Percentiles rank a stretch among this genome's conserved stretches.
phyloP scores from a whole-genome alignment of 2,329 filamentous ascomycete genomes.

The Leptographium radiaticola region DNA sequence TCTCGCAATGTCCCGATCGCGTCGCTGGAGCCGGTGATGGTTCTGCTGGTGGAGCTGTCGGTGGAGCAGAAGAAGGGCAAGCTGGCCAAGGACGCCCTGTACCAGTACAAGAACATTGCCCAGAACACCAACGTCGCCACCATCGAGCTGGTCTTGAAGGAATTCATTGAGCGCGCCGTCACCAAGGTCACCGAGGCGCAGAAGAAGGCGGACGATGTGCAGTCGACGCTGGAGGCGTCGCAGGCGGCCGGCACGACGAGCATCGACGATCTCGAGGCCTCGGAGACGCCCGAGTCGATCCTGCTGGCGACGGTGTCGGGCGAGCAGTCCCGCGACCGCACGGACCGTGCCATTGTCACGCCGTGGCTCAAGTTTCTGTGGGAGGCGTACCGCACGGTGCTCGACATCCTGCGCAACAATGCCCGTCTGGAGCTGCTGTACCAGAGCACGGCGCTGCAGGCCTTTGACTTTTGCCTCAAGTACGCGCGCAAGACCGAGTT shows the following conservation, averaged over 20 bases:
- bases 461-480: slow-evolving; percentile 97
- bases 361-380: slow-evolving; percentile 99
- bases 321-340: slow-evolving; percentile 93
- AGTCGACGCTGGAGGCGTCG: slow-evolving; percentile 70
- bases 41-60: slow-evolving; percentile 90
- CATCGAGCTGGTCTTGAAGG: slow-evolving; percentile 94
- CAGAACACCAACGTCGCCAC: slow-evolving; percentile 98
- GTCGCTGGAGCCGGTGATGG: slow-evolving; percentile 94
- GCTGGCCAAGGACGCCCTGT: slow-evolving; percentile 93
- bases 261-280: slow-evolving; percentile 91
- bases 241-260: slow-evolving; percentile 48
- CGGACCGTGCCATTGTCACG: slow-evolving; percentile 94
- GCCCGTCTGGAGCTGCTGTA: slow-evolving; percentile 95
- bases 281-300: slow-evolving; percentile 95
- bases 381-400: slow-evolving; percentile 97
- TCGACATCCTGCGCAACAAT: slow-evolving; percentile 99
- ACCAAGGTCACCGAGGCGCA: slow-evolving; percentile 93
- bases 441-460: slow-evolving; percentile 94
- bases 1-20: slow-evolving; percentile 95
- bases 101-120: slow-evolving; percentile 99
- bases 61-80: slow-evolving; percentile 98
- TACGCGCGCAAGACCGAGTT: slow-evolving; percentile 99
- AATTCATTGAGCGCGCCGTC: slow-evolving; percentile 94
- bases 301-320: slow-evolving; percentile 94
- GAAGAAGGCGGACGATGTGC: slow-evolving; percentile 88